Conservation (phyloP, 2,329 filamentous ascomycete species). For the Passalora sequoiae region DNA sequence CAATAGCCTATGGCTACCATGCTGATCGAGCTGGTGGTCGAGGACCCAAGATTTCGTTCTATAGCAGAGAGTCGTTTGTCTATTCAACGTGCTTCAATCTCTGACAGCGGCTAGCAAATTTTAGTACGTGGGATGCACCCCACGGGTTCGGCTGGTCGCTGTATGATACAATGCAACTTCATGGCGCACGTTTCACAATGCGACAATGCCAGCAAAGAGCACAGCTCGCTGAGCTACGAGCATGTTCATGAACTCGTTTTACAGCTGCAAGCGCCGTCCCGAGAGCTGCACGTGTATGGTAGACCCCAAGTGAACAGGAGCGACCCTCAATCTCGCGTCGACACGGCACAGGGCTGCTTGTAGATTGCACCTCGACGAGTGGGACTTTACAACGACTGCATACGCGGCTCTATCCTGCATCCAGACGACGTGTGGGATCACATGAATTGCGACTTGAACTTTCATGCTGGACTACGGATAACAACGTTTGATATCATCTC, state of each 20-base stretch:
- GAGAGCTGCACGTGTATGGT: not conserved
- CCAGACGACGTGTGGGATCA: not conserved
- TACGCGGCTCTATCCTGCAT: not conserved
- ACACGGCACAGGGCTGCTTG: not conserved
- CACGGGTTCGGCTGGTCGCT: no score
- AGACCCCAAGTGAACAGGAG: not conserved
- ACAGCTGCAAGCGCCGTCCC: not conserved
- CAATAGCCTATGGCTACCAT: slow-evolving; percentile 10
- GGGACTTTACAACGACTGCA: not conserved
- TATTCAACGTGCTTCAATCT: slow-evolving; percentile 2
- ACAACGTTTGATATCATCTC: not conserved
- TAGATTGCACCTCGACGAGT: not conserved
- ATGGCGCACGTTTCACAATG: slow-evolving; percentile 1
- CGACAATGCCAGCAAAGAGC: not conserved
- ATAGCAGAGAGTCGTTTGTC: not conserved
- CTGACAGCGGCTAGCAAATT: not conserved
- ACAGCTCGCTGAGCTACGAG: not conserved
- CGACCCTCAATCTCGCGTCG: not conserved
- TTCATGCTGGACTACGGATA: not conserved
- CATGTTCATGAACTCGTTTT: not conserved
- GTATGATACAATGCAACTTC: not conserved
- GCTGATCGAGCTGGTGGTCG: not conserved
- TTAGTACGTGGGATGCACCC: slow-evolving; percentile 7
- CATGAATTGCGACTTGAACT: no score
- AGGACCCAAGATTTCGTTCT: slow-evolving; percentile 5